Percentiles rank a stretch among this genome's conserved stretches.
These are phyloP conservation scores for Salvia miltiorrhiza DNA, from an alignment of 257 asterid genomes.

Conservation along the genomic window DNA sequence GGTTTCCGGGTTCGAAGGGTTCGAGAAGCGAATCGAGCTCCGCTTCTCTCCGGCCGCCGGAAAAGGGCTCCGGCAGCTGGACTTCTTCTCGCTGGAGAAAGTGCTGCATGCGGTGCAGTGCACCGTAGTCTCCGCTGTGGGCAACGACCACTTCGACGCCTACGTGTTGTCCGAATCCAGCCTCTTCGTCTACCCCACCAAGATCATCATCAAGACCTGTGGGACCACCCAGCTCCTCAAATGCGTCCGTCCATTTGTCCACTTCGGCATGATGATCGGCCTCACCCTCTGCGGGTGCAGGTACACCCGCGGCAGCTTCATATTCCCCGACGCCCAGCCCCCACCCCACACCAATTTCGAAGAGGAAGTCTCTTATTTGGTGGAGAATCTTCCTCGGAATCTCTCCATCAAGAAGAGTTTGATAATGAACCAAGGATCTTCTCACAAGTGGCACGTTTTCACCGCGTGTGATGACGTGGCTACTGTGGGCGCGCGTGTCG, in stretches of 20 bases:
- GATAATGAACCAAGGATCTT: constrained; percentile 52
- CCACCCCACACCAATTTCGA: constrained; percentile 73
- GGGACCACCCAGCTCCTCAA: constrained; percentile 88
- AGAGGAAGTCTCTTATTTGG: constrained; percentile 63
- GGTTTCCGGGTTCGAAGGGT: constrained; percentile 91
- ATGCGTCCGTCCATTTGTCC: constrained; percentile 61
- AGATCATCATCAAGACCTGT: constrained; percentile 91
- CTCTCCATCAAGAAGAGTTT: constrained; percentile 52
- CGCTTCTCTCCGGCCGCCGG: constrained; percentile 63
- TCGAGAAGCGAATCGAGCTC: constrained; percentile 84
- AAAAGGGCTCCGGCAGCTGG: constrained; percentile 65
- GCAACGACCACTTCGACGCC: constrained; percentile 68
- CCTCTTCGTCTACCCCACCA: constrained; percentile 79
- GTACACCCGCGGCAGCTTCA: constrained; percentile 90
- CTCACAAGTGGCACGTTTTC: constrained; percentile 86
- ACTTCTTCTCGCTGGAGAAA: constrained; percentile 52
- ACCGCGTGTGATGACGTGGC: constrained; percentile 45
- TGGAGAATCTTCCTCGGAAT: constrained; percentile 43
- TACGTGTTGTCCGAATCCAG: constrained; percentile 84
- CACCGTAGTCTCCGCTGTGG: constrained; percentile 90
- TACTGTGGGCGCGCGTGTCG: constrained; percentile 13
- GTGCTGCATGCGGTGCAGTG: constrained; percentile 86
- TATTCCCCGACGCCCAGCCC: constrained; percentile 86
- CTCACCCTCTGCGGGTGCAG: constrained; percentile 63
- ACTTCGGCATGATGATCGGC: constrained; percentile 43